Conservation (phyloP, 2,329 filamentous ascomycete species). For the Nemania abortiva region DNA sequence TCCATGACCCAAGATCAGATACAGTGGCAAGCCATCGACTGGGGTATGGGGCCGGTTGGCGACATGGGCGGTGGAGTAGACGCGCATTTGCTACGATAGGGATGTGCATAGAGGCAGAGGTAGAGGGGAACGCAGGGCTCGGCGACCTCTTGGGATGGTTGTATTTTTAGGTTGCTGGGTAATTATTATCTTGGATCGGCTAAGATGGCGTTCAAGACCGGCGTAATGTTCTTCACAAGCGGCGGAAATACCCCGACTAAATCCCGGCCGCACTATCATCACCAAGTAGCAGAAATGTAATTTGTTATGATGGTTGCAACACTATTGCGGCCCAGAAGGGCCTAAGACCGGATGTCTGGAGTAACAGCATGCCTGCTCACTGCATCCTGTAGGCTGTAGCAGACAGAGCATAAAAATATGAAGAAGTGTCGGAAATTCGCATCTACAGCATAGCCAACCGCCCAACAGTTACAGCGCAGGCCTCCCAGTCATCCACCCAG, state of each 20-base stretch:
- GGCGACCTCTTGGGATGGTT: slow-evolving; percentile 9
- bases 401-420: neutral
- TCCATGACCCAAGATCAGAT: slow-evolving; percentile 41
- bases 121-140: slow-evolving; percentile 6
- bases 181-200: slow-evolving; percentile 9
- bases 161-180: slow-evolving; percentile 17
- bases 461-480: slow-evolving; percentile 14
- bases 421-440: neutral
- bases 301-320: slow-evolving; percentile 19
- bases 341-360: slow-evolving; percentile 8
- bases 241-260: neutral
- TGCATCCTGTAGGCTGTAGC: neutral
- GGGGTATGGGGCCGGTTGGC: slow-evolving; percentile 40
- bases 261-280: slow-evolving; percentile 1
- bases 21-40: slow-evolving; percentile 43
- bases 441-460: slow-evolving; percentile 8
- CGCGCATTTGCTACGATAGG: slow-evolving; percentile 6
- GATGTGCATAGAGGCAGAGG: slow-evolving; percentile 10
- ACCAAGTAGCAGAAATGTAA: slow-evolving; percentile 19
- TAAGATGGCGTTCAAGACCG: slow-evolving; percentile 10
- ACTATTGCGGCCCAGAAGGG: slow-evolving; percentile 9
- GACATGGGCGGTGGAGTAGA: slow-evolving; percentile 33
- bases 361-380: neutral
- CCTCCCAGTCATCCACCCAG: slow-evolving; percentile 8
- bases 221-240: slow-evolving; percentile 6